Percentiles rank a stretch among this genome's conserved stretches.
phyloP scores from a whole-genome alignment of 805 yeast genomes.

The Candida coleopterorum region DNA sequence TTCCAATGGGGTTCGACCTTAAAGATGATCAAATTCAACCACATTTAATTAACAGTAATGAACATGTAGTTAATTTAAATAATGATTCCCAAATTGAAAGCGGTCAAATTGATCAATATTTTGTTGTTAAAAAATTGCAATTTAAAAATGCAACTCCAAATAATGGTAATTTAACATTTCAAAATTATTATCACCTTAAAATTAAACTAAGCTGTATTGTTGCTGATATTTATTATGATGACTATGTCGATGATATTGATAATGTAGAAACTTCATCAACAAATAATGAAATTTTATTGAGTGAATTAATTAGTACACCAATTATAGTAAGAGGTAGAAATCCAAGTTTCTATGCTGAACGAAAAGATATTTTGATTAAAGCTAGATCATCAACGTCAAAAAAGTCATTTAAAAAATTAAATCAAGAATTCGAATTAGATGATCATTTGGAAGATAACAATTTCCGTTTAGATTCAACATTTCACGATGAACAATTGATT shows the following conservation, averaged over 20 bases:
- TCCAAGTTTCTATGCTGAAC: conserved; percentile 54
- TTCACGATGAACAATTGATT: not conserved
- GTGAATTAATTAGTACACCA: conserved; percentile 36
- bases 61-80: conserved; percentile 24
- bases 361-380: conserved; percentile 44
- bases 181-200: conserved; percentile 41
- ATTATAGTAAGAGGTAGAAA: conserved; percentile 58
- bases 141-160: conserved; percentile 51
- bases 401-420: conserved; percentile 13
- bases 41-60: conserved; percentile 14
- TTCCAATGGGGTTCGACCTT: conserved; percentile 5
- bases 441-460: not conserved
- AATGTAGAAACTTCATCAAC: conserved; percentile 10
- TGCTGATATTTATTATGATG: conserved; percentile 35
- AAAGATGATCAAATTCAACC: conserved; percentile 15
- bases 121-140: conserved; percentile 38
- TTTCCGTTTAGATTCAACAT: not conserved
- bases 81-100: conserved; percentile 18
- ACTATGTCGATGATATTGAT: conserved; percentile 18
- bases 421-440: too few relatives aligned
- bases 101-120: conserved; percentile 25
- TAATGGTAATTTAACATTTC: conserved; percentile 42
- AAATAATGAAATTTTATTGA: conserved; percentile 26
- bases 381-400: conserved; percentile 17
- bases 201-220: conserved; percentile 32